Evolutionary conservation across 129 eudicot genomes (phyloP).

Genomic region (Oenanthe sinensis): DNA sequence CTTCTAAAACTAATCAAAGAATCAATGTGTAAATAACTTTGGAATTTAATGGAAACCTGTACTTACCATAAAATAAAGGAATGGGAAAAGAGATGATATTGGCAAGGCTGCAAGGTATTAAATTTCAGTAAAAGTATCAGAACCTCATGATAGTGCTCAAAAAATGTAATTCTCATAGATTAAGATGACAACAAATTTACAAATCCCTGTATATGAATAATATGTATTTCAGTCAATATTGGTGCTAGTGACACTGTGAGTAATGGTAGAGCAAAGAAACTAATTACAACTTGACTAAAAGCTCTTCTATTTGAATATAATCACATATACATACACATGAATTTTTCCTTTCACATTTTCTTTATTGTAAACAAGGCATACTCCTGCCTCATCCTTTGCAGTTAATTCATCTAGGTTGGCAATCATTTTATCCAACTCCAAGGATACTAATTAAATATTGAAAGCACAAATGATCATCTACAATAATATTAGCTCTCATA

Average conservation of each 20-base stretch:
- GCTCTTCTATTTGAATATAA: background rate
- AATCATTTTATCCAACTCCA: background rate
- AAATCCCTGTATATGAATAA: background rate
- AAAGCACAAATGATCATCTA: background rate
- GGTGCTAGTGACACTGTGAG: background rate
- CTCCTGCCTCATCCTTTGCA: background rate
- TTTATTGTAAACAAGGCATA: background rate
- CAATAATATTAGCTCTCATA: background rate
- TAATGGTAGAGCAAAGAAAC: background rate
- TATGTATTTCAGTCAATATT: background rate
- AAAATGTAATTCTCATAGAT: background rate
- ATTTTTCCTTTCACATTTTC: background rate
- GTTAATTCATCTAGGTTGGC: background rate
- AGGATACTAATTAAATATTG: background rate
- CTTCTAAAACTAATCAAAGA: background rate
- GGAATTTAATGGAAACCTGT: background rate
- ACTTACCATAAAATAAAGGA: conserved; percentile 87
- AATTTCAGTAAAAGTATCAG: conserved; percentile 10
- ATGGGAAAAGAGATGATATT: conserved; percentile 80
- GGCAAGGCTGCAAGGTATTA: conserved; percentile 57
- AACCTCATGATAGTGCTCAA: background rate
- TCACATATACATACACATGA: too few species aligned
- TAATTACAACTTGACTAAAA: background rate
- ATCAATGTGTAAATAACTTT: background rate
- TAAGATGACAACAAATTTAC: background rate